phyloP scores from a whole-genome alignment of 1,139 yeast genomes.

The Geotrichum bryndzae region DNA sequence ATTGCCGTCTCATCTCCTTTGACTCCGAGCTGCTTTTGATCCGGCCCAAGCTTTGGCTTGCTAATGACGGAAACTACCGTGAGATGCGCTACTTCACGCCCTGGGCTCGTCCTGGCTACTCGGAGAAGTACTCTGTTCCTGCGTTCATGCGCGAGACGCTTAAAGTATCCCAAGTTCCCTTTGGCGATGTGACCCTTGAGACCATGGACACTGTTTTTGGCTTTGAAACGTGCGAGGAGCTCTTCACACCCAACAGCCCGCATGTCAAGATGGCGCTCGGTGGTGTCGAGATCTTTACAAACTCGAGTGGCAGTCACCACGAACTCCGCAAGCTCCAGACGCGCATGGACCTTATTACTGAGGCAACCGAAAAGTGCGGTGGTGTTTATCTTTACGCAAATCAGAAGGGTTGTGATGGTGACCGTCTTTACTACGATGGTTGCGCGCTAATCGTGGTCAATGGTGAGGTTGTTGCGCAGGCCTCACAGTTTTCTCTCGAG shows the following conservation, averaged over 20 bases:
- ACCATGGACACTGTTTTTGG: slow-evolving; percentile 86
- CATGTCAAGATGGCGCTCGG: slow-evolving; percentile 87
- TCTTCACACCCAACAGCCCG: slow-evolving; percentile 94
- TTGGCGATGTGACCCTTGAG: slow-evolving; percentile 86
- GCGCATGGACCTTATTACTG: slow-evolving; percentile 75
- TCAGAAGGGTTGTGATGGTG: slow-evolving; percentile 98
- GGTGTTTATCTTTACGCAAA: slow-evolving; percentile 91
- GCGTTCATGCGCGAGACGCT: slow-evolving; percentile 53
- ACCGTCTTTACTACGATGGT: slow-evolving; percentile 91
- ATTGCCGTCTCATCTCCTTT: slow-evolving; percentile 78
- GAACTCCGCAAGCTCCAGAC: slow-evolving; percentile 85
- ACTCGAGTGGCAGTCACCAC: slow-evolving; percentile 94
- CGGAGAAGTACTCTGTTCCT: slow-evolving; percentile 71
- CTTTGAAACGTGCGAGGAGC: slow-evolving; percentile 94
- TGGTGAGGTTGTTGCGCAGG: slow-evolving; percentile 89
- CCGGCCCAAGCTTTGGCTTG: slow-evolving; percentile 86
- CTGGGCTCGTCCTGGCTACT: slow-evolving; percentile 74
- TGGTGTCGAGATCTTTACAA: slow-evolving; percentile 93
- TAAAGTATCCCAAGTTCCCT: slow-evolving; percentile 45
- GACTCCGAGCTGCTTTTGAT: slow-evolving; percentile 75
- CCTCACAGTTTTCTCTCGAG: slow-evolving; percentile 75
- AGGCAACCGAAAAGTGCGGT: slow-evolving; percentile 93
- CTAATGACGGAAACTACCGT: slow-evolving; percentile 95
- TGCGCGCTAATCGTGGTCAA: slow-evolving; percentile 91
- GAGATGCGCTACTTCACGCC: slow-evolving; percentile 97